Evolutionary conservation across 2,329 filamentous ascomycete genomes (phyloP).

Genomic region (Diaporthe sp.): DNA sequence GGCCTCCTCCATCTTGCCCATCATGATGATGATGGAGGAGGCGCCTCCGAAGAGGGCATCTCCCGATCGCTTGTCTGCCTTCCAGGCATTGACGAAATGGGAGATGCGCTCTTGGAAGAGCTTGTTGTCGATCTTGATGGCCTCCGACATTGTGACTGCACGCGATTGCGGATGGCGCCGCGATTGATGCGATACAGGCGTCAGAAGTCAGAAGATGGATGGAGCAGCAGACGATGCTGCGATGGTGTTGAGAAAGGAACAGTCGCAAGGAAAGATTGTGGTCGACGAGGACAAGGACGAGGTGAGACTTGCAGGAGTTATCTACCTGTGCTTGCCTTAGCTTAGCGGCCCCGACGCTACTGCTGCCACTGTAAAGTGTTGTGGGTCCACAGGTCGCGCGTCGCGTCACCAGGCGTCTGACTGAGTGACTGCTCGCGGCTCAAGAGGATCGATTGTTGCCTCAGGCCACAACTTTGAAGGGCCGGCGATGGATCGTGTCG

Average conservation of each 20-base stretch:
- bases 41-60: slow-evolving; percentile 88
- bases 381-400: slow-evolving; percentile 33
- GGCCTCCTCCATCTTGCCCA: slow-evolving; percentile 94
- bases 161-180: slow-evolving; percentile 38
- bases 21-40: slow-evolving; percentile 87
- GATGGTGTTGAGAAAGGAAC: slow-evolving; percentile 25
- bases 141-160: slow-evolving; percentile 72
- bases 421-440: slow-evolving; percentile 5
- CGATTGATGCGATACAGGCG: slow-evolving; percentile 35
- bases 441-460: not conserved
- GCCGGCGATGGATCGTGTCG: not conserved
- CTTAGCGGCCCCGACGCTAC: slow-evolving; percentile 19
- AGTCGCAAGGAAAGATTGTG: slow-evolving; percentile 18
- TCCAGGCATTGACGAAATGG: slow-evolving; percentile 92
- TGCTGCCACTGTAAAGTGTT: slow-evolving; percentile 33
- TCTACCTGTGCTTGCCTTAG: slow-evolving; percentile 21
- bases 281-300: slow-evolving; percentile 24
- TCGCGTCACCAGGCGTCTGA: slow-evolving; percentile 27
- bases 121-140: slow-evolving; percentile 92
- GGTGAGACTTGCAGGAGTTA: slow-evolving; percentile 29
- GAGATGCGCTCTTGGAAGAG: slow-evolving; percentile 94
- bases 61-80: slow-evolving; percentile 90
- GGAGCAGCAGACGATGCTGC: slow-evolving; percentile 37
- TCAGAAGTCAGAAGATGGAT: slow-evolving; percentile 35
- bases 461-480: slow-evolving; percentile 9